Evolutionary conservation across 495 filamentous ascomycete genomes (phyloP), one percentile per base, ranked within the genome.

Genomic region (Neurospora sp.): DNA sequence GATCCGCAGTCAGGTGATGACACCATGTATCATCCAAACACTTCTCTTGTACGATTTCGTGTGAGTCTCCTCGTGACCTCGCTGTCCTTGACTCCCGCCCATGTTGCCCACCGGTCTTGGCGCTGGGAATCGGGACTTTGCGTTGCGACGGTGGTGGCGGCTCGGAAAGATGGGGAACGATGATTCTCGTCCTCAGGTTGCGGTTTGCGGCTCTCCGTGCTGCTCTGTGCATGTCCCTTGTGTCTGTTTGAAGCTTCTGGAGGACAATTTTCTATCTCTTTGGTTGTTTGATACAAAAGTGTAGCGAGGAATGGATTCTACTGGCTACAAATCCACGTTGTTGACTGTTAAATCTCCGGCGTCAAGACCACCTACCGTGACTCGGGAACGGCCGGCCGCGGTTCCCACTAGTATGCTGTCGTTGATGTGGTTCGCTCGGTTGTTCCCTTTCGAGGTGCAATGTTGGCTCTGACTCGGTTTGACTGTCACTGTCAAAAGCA

Each of bases 1-100:
- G 73, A 69, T 73, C 73, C 70, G 70, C 72, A 72, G 76, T 77
- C 79, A 80, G 78, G 77, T 79, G 78, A 80, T 71, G 74, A 76
- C 78, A 77, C 42, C 71, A 74, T 73, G 79, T 76, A 73, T 75
- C 74, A 75, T 76, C 72, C 35, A 76, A 69, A 78, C 73, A 74
- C 77, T 9, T 37, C 7, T 14, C 53, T 66, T 16, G 12, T 37
- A 27, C 27, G 53, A 66, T 66, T 66, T 31, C 3, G 27, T 66
- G 27, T 3, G 27, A 18, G 53, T 35, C 14, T 66, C 3, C 22
- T 31, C 18, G 42, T 46, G 42, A 46, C 42, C 42, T 46, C 48
- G 20, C 48, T 27, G 27, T 66, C 14, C 53, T 66, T 66, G 53
- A 61, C 53, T 16, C 22, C 53, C 22, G 22, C 22, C 14, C 53